Conservation (phyloP, 768 basidiomycete genomes). For the Tulasnella sp. region DNA sequence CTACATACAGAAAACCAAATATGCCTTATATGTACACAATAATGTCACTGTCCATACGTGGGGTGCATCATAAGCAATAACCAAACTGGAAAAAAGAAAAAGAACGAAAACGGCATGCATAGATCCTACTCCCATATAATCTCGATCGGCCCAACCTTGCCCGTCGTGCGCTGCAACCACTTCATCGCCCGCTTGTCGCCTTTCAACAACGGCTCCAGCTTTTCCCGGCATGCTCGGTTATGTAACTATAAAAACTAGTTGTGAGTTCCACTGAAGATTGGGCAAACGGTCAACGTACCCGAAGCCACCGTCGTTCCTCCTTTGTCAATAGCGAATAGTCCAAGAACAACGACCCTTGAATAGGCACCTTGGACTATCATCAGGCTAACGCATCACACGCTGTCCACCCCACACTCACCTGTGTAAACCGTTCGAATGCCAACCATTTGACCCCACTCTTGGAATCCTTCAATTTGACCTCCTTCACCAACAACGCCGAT, state of each 20-base stretch:
- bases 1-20: too few species aligned
- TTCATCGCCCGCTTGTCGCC: constrained; percentile 17
- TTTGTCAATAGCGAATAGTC: constrained; percentile 45
- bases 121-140: constrained; percentile 14
- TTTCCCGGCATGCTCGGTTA: constrained; percentile 12
- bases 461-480: constrained; percentile 28
- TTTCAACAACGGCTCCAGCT: constrained; percentile 10
- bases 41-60: too few species aligned
- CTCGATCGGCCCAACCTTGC: constrained; percentile 11
- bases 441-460: constrained; percentile 40
- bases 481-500: constrained; percentile 64
- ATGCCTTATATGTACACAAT: too few species aligned
- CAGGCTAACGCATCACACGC: neutral
- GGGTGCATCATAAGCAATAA: too few species aligned
- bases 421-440: constrained; percentile 82
- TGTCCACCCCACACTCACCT: constrained; percentile 34
- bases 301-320: constrained; percentile 51
- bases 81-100: neutral
- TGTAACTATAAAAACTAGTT: neutral
- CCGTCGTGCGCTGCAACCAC: constrained; percentile 13
- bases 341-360: constrained; percentile 13
- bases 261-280: neutral
- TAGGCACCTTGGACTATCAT: constrained; percentile 13
- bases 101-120: neutral
- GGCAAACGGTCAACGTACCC: constrained; percentile 20